These are phyloP conservation scores for Kodamaea ohmeri DNA, from an alignment of 1,139 yeast species.

Conservation along the genomic window DNA sequence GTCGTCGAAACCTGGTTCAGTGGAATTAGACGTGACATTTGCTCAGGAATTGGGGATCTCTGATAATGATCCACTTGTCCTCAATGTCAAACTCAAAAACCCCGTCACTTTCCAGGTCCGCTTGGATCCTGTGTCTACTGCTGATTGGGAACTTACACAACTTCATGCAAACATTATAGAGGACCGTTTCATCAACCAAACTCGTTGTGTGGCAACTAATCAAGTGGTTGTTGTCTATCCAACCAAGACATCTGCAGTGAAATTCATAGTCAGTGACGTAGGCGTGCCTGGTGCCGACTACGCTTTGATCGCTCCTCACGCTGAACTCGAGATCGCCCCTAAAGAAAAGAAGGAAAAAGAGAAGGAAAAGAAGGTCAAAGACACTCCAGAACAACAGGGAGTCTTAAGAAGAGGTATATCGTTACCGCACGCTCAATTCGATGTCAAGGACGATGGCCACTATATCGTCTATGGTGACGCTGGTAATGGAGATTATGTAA, in stretches of 20 bases:
- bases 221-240: constrained; percentile 73
- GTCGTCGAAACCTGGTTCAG: constrained; percentile 26
- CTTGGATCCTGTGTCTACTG: constrained; percentile 71
- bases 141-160: constrained; percentile 93
- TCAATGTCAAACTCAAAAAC: constrained; percentile 45
- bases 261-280: constrained; percentile 59
- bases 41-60: constrained; percentile 49
- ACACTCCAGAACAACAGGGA: constrained; percentile 33
- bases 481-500: constrained; percentile 40
- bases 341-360: constrained; percentile 42
- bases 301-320: constrained; percentile 66
- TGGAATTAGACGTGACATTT: constrained; percentile 41
- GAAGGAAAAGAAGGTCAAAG: constrained; percentile 34
- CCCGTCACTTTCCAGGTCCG: constrained; percentile 59
- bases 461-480: constrained; percentile 37
- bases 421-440: constrained; percentile 47
- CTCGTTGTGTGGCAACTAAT: constrained; percentile 65
- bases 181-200: constrained; percentile 70
- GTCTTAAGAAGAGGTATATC: constrained; percentile 55
- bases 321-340: constrained; percentile 85
- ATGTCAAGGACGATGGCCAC: constrained; percentile 10
- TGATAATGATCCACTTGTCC: constrained; percentile 41
- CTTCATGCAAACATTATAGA: constrained; percentile 78
- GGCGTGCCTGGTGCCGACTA: constrained; percentile 46
- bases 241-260: constrained; percentile 61